phyloP scores from a whole-genome alignment of 2,329 filamentous ascomycete genomes.

The Pleomassaria siparia region DNA sequence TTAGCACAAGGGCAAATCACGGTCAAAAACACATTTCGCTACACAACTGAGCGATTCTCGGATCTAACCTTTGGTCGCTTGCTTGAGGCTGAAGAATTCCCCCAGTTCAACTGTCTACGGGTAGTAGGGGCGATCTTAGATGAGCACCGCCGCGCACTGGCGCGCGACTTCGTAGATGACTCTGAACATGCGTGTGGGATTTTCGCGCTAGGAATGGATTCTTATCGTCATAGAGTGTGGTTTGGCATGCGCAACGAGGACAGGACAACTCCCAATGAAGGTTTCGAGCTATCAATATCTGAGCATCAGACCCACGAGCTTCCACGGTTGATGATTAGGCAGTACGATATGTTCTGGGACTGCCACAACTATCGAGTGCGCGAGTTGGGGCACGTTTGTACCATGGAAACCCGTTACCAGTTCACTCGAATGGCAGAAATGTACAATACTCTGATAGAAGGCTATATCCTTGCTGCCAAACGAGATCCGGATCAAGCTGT shows the following conservation, averaged over 20 bases:
- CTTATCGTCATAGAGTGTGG: background rate
- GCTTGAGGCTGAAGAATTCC: background rate
- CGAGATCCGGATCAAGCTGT: slow-evolving; percentile 2
- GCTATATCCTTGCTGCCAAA: slow-evolving; percentile 6
- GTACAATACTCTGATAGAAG: slow-evolving; percentile 3
- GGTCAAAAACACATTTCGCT: slow-evolving; percentile 9
- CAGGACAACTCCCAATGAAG: background rate
- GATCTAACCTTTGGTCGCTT: slow-evolving; percentile 10
- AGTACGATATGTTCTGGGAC: slow-evolving; percentile 9
- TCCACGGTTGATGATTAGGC: slow-evolving; percentile 1
- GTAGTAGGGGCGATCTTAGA: slow-evolving; percentile 5
- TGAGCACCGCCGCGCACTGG: background rate
- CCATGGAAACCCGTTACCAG: background rate
- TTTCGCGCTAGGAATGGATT: background rate
- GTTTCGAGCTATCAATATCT: background rate
- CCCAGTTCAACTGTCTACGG: slow-evolving; percentile 6
- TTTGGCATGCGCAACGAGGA: background rate
- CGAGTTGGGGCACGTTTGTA: slow-evolving; percentile 1
- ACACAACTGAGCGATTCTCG: slow-evolving; percentile 7
- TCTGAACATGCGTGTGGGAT: slow-evolving; percentile 3
- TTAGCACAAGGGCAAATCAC: background rate
- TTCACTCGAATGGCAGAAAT: slow-evolving; percentile 1
- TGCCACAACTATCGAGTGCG: slow-evolving; percentile 5
- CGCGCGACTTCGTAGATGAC: slow-evolving; percentile 1
- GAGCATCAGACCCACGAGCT: background rate